Evolutionary conservation across 495 filamentous ascomycete species (phyloP), one percentile per base, ranked within the genome.

Genomic region (Talaromyces wortmannii): DNA sequence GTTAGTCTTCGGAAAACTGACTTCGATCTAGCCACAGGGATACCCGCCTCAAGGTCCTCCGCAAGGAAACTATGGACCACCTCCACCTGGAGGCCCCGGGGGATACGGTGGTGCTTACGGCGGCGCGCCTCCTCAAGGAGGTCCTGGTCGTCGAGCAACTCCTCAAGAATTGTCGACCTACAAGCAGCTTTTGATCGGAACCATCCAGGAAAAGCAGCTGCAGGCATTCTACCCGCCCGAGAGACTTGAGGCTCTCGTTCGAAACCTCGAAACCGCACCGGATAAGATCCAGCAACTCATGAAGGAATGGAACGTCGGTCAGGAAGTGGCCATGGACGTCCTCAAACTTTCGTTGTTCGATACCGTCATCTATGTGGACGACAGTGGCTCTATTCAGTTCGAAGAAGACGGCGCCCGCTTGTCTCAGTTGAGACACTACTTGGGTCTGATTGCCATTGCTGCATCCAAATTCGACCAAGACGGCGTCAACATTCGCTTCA

Each of bases 351-450:
- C 79, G 2, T 65, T 89, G 49, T 89, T 79, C 61, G 86, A 89
- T 57, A 77, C 86, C 33, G 68, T 86, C 48, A 71, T 89, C 30
- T 87, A 84, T 60, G 83, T 89, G 50, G 85, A 89, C 61, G 86
- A 89, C 65, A 86, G 82, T 64, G 86, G 86, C 11, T 88, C 86
- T 23, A 89, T 89, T 67, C 69, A 77, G 45, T 86, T 88, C 50
- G 78, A 84, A 57, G 82, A 85, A 59, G 75, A 77, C 54, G 85
- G 84, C n/a, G 69, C 81, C 45, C 78, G 86, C 50, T 86, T 85
- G 67, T 74, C 81, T 16, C 85, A 89, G 55, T 67, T 89, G 47
- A 76, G 77, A 58, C 70, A 84, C 48, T 87, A 88, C 53, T 67
- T 89, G 29, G 70, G 75, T 7, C 76, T 79, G 10, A 82, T 87